Evolutionary conservation across 2,329 filamentous ascomycete genomes (phyloP).

Genomic region (Lasiodiplodia sp.): DNA sequence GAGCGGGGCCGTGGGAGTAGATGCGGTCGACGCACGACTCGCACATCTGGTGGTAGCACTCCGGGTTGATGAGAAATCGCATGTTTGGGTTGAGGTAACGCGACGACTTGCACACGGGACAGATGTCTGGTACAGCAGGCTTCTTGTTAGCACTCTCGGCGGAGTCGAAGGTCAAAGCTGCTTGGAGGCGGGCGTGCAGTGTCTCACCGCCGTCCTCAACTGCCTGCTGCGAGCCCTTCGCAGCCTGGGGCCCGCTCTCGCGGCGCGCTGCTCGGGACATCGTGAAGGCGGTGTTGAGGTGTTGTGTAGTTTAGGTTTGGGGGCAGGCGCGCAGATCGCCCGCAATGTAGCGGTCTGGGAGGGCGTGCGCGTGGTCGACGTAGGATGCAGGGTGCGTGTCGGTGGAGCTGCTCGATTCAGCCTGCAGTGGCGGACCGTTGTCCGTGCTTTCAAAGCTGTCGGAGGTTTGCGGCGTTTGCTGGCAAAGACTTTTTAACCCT

Average conservation of each 20-base stretch:
- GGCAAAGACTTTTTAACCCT: background rate
- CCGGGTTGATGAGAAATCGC: constrained; percentile 94
- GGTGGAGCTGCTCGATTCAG: constrained; percentile 26
- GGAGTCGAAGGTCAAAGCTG: constrained; percentile 33
- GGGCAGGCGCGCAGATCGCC: constrained; percentile 13
- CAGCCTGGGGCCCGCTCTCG: constrained; percentile 37
- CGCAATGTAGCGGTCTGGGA: constrained; percentile 25
- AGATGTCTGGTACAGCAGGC: constrained; percentile 68
- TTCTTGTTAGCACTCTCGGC: constrained; percentile 20
- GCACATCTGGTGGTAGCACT: constrained; percentile 99
- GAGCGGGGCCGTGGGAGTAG: constrained; percentile 88
- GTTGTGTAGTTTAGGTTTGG: constrained; percentile 27
- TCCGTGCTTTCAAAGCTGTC: constrained; percentile 14
- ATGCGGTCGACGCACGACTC: constrained; percentile 93
- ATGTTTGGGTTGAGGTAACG: constrained; percentile 95
- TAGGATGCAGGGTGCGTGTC: constrained; percentile 23
- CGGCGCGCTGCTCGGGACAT: constrained; percentile 46
- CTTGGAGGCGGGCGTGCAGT: constrained; percentile 24
- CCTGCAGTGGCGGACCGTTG: constrained; percentile 1
- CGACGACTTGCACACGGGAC: constrained; percentile 95
- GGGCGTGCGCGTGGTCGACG: constrained; percentile 8
- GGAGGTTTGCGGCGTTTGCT: constrained; percentile 18
- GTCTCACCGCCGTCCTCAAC: constrained; percentile 48
- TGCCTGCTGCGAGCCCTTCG: constrained; percentile 35
- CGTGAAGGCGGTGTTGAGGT: constrained; percentile 28